Evolutionary conservation across 805 yeast species (phyloP), one percentile per base, ranked within the genome.

Genomic region (Lachancea dasiensis): DNA sequence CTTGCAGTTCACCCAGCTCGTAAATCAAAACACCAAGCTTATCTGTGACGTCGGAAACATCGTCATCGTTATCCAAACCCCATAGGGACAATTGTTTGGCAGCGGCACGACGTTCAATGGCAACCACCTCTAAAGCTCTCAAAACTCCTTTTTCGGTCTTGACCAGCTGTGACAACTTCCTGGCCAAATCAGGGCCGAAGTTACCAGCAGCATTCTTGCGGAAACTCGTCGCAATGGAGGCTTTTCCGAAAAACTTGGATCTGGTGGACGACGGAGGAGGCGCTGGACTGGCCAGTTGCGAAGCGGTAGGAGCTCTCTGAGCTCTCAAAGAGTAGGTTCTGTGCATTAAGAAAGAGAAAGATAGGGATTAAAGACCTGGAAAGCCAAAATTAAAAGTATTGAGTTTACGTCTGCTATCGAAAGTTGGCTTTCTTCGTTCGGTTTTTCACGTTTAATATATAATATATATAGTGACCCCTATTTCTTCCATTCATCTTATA

Each of bases 1-100:
- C 97, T 73, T 90, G 97, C 59, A 92, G 78, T 74, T 90, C 97
- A 67, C 95, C 97, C 61, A 92, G 77, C 73, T 90, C 97, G 70
- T 81, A 90, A 58, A 92, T 79, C 50, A 90, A 73, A 39, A 90
- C 97, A 62, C 97, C 97, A 63, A 90, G 77, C 69, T 92, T 89
- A 69, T 90, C 98, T 51, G 97, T 90, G 48, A 90, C 87, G 65
- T 90, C 97, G 45, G 92, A 79, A 40, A 90, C 95, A 58, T 90
- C 98, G 58, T 90, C 97, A 63, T 90, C 97, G 61, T 89, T 87
- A 61, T 83, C 94, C 65, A 85, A 95, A 70, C 98, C 98, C 98
- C 98, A 90, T 51, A 81, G 64, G 24, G 97, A 87, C 63, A 90
- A 27, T 72, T 90, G 97, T 73, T 87, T 89, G 55, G 97, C 98